Conservation (phyloP, 208 protist genomes). For the Polymyxa betae region DNA sequence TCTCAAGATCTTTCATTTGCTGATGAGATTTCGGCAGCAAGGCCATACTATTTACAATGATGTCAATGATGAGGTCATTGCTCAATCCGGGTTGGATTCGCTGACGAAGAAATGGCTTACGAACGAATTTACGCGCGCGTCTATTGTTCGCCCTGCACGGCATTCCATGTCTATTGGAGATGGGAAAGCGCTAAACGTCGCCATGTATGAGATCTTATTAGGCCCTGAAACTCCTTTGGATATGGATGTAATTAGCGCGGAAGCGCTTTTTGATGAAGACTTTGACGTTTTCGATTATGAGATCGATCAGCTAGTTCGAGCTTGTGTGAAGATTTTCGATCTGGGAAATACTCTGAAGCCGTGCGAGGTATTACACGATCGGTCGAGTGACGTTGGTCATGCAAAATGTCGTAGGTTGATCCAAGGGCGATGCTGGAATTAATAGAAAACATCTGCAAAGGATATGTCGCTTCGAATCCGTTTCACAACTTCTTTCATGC, state of each 20-base stretch:
- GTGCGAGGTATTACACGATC: neutral
- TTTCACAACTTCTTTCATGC: slow-evolving; percentile 80
- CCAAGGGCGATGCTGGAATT: neutral
- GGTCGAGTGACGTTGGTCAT: neutral
- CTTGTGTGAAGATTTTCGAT: neutral
- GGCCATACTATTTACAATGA: slow-evolving; percentile 22
- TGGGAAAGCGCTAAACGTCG: neutral
- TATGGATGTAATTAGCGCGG: neutral
- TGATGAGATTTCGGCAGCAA: slow-evolving; percentile 41
- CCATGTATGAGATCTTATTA: too few species aligned
- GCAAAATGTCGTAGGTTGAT: neutral
- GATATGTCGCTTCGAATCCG: slow-evolving; percentile 55
- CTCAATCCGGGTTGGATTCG: neutral
- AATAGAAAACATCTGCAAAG: neutral
- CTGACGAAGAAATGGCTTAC: slow-evolving; percentile 17
- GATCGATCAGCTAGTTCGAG: neutral
- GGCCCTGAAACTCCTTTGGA: neutral
- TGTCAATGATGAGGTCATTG: slow-evolving; percentile 52
- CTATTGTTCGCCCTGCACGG: neutral
- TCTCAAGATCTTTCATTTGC: neutral
- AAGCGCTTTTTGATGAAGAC: neutral
- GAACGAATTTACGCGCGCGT: slow-evolving; percentile 45
- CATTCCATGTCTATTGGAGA: neutral
- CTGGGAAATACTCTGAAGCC: neutral
- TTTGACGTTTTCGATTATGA: neutral